phyloP scores from a whole-genome alignment of 108 stramenopile species.

The Bacterosira constricta region DNA sequence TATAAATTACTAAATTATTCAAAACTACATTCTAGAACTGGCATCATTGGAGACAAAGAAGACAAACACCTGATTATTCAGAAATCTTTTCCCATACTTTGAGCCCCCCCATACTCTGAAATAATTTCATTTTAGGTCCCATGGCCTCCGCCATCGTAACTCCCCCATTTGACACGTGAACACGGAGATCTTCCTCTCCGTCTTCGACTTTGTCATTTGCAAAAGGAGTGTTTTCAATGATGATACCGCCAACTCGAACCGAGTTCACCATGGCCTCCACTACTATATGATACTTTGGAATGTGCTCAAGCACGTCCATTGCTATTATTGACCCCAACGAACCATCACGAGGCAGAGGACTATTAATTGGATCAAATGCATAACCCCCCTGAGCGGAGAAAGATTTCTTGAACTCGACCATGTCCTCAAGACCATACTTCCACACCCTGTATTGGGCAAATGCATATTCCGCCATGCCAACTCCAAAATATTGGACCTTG shows the following conservation, averaged over 20 bases:
- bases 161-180: background rate
- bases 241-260: slow-evolving; percentile 10
- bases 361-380: slow-evolving; percentile 10
- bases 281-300: slow-evolving; percentile 14
- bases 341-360: slow-evolving; percentile 21
- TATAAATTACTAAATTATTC: too few species aligned
- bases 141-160: slow-evolving; percentile 14
- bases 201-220: background rate
- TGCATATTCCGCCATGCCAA: slow-evolving; percentile 8
- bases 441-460: background rate
- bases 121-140: slow-evolving; percentile 1
- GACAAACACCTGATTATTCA: background rate
- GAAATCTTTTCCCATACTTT: background rate
- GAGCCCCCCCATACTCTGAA: background rate
- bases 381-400: background rate
- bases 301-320: slow-evolving; percentile 20
- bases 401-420: slow-evolving; percentile 3
- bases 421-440: slow-evolving; percentile 2
- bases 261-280: slow-evolving; percentile 23
- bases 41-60: background rate
- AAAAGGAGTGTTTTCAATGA: slow-evolving; percentile 21
- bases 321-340: slow-evolving; percentile 15
- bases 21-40: too few species aligned
- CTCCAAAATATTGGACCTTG: background rate
- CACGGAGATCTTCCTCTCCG: slow-evolving; percentile 7